Evolutionary conservation across 2,329 filamentous ascomycete species (phyloP).

Genomic region (Botrytis elliptica): DNA sequence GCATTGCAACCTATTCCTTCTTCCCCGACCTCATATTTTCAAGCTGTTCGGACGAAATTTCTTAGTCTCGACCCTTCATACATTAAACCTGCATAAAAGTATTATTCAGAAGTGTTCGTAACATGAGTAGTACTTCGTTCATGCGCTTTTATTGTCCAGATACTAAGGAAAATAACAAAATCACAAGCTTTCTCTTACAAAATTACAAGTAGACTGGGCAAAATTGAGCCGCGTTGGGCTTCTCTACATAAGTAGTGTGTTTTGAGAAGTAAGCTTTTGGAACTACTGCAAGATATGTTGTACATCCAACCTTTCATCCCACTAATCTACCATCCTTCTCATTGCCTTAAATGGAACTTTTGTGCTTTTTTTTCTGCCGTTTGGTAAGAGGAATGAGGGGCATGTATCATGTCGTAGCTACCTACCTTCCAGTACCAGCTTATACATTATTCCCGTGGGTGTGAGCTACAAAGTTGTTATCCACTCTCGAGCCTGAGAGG

Average conservation of each 20-base stretch:
- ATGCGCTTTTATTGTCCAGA: background rate
- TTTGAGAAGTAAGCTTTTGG: background rate
- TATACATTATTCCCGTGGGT: background rate
- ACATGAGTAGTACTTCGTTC: background rate
- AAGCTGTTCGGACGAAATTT: background rate
- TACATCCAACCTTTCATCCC: slow-evolving; percentile 1
- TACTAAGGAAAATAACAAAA: background rate
- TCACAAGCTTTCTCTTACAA: background rate
- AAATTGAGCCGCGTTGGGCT: slow-evolving; percentile 11
- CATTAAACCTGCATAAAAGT: background rate
- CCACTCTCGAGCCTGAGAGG: background rate
- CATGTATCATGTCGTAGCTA: slow-evolving; percentile 8
- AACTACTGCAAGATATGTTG: slow-evolving; percentile 11
- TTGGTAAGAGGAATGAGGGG: background rate
- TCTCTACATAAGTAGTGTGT: slow-evolving; percentile 6
- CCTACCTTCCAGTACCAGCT: background rate
- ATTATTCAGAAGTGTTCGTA: background rate
- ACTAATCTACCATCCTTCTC: background rate
- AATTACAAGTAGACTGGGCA: background rate
- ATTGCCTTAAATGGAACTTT: background rate
- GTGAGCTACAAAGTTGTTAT: background rate
- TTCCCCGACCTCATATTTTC: background rate
- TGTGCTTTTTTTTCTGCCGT: background rate
- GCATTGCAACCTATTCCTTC: background rate
- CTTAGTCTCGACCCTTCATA: background rate